phyloP scores from a whole-genome alignment of 768 basidiomycete genomes.

The Favolaschia claudopus region DNA sequence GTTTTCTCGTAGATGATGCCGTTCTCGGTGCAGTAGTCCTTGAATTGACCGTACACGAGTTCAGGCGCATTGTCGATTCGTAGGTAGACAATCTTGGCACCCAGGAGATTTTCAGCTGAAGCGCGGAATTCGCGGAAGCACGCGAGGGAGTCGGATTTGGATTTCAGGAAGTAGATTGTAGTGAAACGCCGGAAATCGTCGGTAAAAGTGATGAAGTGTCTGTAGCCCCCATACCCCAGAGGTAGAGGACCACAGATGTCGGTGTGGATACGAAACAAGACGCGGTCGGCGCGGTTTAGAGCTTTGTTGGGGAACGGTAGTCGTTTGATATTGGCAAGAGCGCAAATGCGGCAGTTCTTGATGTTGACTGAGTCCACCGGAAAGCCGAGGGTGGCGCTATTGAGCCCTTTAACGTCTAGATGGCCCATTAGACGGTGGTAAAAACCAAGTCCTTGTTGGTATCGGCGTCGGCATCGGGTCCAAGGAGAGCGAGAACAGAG shows the following conservation, averaged over 20 bases:
- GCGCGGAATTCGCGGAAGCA: slow-evolving; percentile 9
- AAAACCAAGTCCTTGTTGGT: slow-evolving; percentile 8
- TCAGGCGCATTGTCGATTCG: slow-evolving; percentile 36
- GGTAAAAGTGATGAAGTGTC: slow-evolving; percentile 35
- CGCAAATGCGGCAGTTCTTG: slow-evolving; percentile 17
- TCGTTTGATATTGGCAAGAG: slow-evolving; percentile 19
- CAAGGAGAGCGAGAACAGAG: slow-evolving; percentile 1
- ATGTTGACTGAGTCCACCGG: slow-evolving; percentile 11
- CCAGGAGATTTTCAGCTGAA: slow-evolving; percentile 1
- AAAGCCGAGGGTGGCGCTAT: slow-evolving; percentile 19
- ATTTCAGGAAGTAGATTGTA: slow-evolving; percentile 5
- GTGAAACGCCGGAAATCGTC: slow-evolving; percentile 31
- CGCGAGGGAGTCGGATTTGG: slow-evolving; percentile 17
- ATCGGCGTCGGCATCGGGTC: background rate
- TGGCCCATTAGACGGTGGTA: slow-evolving; percentile 24
- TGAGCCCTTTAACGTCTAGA: slow-evolving; percentile 26
- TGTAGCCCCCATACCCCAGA: slow-evolving; percentile 5
- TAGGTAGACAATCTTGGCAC: background rate
- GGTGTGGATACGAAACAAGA: slow-evolving; percentile 16
- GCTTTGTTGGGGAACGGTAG: slow-evolving; percentile 11
- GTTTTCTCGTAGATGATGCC: slow-evolving; percentile 32
- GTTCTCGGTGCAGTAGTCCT: slow-evolving; percentile 10
- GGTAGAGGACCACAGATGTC: slow-evolving; percentile 27
- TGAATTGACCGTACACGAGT: slow-evolving; percentile 26
- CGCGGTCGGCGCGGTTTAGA: slow-evolving; percentile 8